Percentiles rank a stretch among this genome's conserved stretches.
Conservation (phyloP, 805 yeast genomes). For the Torulaspora quercuum region DNA sequence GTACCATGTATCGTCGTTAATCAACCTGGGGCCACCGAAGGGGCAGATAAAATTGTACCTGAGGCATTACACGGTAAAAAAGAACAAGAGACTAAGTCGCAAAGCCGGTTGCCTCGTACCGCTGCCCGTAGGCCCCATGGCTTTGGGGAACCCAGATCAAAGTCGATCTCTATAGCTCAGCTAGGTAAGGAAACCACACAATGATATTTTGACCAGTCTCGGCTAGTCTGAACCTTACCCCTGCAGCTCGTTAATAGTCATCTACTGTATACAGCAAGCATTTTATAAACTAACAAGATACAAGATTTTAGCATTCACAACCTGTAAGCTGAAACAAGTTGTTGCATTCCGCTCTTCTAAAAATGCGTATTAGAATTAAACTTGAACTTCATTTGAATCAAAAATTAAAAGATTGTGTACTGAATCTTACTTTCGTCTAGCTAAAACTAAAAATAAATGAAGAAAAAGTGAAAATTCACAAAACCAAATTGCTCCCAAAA, state of each 20-base stretch:
- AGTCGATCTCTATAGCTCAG: slow-evolving; percentile 12
- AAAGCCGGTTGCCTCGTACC: slow-evolving; percentile 3
- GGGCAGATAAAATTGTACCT: not conserved
- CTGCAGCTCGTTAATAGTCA: no score
- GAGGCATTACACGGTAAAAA: slow-evolving; percentile 1
- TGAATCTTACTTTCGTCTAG: slow-evolving; percentile 6
- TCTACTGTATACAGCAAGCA: no score
- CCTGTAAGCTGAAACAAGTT: no score
- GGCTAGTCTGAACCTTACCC: no score
- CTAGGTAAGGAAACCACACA: slow-evolving; percentile 7
- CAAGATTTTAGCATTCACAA: no score
- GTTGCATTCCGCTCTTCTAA: no score
- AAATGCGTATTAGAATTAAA: no score
- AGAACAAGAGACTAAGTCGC: not conserved
- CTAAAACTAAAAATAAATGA: slow-evolving; percentile 5
- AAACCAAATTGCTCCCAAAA: slow-evolving; percentile 2
- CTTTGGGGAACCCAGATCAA: slow-evolving; percentile 8
- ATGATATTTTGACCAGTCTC: no score
- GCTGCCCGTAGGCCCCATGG: slow-evolving; percentile 2
- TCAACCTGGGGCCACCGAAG: not conserved
- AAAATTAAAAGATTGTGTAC: no score
- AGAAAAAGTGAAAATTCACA: slow-evolving; percentile 2
- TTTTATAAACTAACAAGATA: no score
- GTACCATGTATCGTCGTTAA: slow-evolving; percentile 7
- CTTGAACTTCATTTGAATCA: no score